phyloP scores from a whole-genome alignment of 1,284 basidiomycete species.

The Gomphus bonarii region DNA sequence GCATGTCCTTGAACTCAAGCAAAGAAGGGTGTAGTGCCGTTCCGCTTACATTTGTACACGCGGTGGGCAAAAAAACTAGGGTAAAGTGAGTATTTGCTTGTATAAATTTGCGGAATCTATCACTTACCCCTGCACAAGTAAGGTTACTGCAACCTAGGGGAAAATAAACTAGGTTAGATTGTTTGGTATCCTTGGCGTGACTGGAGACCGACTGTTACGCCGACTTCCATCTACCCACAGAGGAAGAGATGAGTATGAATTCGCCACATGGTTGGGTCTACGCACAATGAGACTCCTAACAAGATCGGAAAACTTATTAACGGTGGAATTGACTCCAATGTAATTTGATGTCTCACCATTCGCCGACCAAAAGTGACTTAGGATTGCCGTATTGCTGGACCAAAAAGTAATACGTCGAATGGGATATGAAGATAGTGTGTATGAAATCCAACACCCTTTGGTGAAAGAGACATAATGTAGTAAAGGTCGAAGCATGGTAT shows the following conservation, averaged over 20 bases:
- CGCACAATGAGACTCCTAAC: slow-evolving; percentile 4
- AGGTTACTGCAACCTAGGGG: background rate
- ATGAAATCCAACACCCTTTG: slow-evolving; percentile 1
- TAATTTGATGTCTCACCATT: background rate
- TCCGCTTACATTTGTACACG: slow-evolving; percentile 1
- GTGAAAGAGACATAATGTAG: background rate
- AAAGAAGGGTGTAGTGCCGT: background rate
- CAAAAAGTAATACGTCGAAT: slow-evolving; percentile 2
- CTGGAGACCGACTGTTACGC: background rate
- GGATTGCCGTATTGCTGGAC: slow-evolving; percentile 4
- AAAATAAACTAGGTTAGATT: no score
- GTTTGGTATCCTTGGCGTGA: background rate
- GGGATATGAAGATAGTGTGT: slow-evolving; percentile 4
- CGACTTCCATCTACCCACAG: background rate
- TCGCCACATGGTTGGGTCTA: no score
- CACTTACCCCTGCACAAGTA: background rate
- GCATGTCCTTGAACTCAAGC: background rate
- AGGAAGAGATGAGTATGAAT: background rate
- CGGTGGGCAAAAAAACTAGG: slow-evolving; percentile 7
- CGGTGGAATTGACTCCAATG: background rate
- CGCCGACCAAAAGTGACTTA: background rate
- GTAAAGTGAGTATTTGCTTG: background rate
- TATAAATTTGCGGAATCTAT: background rate
- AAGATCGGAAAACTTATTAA: background rate
- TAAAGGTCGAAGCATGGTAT: background rate